Evolutionary conservation across 2,329 filamentous ascomycete species (phyloP), one percentile per base, ranked within the genome.

Genomic region (Curvularia sp.): DNA sequence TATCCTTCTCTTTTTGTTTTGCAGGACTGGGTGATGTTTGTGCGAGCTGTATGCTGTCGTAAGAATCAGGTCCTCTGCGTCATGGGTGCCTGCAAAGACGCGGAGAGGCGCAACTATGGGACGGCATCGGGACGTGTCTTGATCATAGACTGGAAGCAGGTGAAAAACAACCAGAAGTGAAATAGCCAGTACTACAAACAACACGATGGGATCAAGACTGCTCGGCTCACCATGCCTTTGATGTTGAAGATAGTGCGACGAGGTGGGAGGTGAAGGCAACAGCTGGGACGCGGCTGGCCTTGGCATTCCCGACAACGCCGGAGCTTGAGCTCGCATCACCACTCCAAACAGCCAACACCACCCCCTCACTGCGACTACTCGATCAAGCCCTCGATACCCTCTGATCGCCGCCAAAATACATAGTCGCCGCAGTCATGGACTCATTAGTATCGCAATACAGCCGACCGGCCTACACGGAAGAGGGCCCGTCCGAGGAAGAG

Each of bases 401-500:
- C 30, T 50, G 23, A 28, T 43, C 50, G 49, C 45, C 27, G 41
- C 51, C 30, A 57, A 56, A 47, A 51, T 49, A 66, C 41, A 64
- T 34, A 60, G 30, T 43, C 49, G 42, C 60, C 47, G 38, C 30
- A 53, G 42, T 27, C 60, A 99, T 99, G 95, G 92, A 99, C 80
- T 87, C 92, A 72, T 88, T 99, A 77, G 92, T 99, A 71, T 89
- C 93, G 69, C 91, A 89, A 80, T 98, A 98, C 86, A 92, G 90
- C 81, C 88, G 89, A 72, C 88, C 93, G 72, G 84, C 89, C 60
- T 87, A 87, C 79, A 84, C 89, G 77, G 85, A 90, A 72, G 91
- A 96, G 80, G 85, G 86, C 71, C 87, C 89, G 74, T 83, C 85
- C 52, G 86, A 93, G 75, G 88, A 92, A 69, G 85, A 92, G 74